Percentiles rank a stretch among this genome's conserved stretches.
These are phyloP conservation scores for Nadsonia starkeyi-henricii DNA, from an alignment of 1,139 yeast genomes.

Conservation along the genomic window DNA sequence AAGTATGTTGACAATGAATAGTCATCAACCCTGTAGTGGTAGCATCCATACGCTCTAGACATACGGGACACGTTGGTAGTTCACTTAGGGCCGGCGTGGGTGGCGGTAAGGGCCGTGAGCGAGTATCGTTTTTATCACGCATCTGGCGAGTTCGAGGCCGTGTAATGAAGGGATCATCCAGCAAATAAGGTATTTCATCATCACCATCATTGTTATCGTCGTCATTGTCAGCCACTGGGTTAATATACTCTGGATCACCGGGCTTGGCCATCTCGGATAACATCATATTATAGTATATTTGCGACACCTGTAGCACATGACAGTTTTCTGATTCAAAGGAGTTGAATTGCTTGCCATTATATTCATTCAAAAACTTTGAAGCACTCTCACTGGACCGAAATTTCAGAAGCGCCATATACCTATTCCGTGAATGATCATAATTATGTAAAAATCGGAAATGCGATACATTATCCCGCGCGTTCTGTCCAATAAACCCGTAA, in stretches of 20 bases:
- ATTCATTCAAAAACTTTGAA: constrained; percentile 45
- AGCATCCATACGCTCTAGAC: constrained; percentile 81
- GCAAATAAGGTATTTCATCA: constrained; percentile 42
- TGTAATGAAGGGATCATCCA: constrained; percentile 59
- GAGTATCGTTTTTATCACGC: neutral
- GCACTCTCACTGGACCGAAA: constrained; percentile 47
- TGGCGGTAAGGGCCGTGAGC: constrained; percentile 19
- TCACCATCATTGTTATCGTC: constrained; percentile 10
- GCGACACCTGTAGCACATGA: constrained; percentile 4
- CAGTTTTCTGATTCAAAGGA: constrained; percentile 85
- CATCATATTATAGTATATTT: no score
- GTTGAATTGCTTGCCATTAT: constrained; percentile 65
- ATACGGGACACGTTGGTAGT: constrained; percentile 87
- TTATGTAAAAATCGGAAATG: constrained; percentile 64
- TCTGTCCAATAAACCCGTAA: constrained; percentile 63
- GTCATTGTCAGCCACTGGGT: neutral
- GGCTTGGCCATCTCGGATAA: no score
- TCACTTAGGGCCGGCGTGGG: constrained; percentile 34
- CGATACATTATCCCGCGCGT: constrained; percentile 37
- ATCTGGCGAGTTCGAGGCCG: constrained; percentile 10
- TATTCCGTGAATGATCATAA: constrained; percentile 37
- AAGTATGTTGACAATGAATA: constrained; percentile 86
- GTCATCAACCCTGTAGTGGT: constrained; percentile 70
- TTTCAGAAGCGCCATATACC: constrained; percentile 68
- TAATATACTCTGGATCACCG: no score